Evolutionary conservation across 23 red algal species (phyloP).

Genomic region (Gracilaria caudata): DNA sequence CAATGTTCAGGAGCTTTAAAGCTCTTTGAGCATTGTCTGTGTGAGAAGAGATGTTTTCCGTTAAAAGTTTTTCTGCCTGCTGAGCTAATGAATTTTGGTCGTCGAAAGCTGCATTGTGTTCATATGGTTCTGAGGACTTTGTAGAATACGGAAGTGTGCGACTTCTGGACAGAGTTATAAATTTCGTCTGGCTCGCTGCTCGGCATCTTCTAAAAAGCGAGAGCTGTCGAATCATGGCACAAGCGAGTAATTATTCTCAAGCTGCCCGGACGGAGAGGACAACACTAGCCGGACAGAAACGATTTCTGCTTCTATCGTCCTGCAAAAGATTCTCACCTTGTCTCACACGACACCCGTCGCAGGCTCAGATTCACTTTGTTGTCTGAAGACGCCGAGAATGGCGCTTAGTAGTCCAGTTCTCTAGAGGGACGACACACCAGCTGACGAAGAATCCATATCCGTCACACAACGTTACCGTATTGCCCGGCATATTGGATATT

Average conservation of each 20-base stretch:
- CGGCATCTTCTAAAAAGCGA: neutral
- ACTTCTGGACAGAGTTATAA: neutral
- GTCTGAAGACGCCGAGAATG: too few relatives aligned
- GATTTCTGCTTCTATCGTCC: neutral
- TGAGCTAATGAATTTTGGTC: neutral
- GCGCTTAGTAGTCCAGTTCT: too few relatives aligned
- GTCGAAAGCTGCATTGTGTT: neutral
- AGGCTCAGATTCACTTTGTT: neutral
- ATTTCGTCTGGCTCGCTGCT: neutral
- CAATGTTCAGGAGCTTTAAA: slow-evolving; percentile 1
- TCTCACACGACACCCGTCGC: too few relatives aligned
- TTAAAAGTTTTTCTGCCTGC: slow-evolving; percentile 5
- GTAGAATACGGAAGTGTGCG: neutral
- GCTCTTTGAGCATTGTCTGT: slow-evolving; percentile 3
- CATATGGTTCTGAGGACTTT: neutral
- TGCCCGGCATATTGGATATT: too few relatives aligned
- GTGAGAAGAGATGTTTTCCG: neutral
- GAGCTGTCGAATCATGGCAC: neutral
- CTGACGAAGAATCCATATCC: too few relatives aligned
- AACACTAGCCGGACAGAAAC: too few relatives aligned
- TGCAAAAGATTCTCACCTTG: too few relatives aligned
- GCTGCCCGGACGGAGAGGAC: neutral
- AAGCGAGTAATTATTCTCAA: neutral
- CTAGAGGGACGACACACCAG: too few relatives aligned
- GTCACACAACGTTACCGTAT: too few relatives aligned